Evolutionary conservation across 306 rosid genomes (phyloP).

Genomic region (Vigna trinervia): DNA sequence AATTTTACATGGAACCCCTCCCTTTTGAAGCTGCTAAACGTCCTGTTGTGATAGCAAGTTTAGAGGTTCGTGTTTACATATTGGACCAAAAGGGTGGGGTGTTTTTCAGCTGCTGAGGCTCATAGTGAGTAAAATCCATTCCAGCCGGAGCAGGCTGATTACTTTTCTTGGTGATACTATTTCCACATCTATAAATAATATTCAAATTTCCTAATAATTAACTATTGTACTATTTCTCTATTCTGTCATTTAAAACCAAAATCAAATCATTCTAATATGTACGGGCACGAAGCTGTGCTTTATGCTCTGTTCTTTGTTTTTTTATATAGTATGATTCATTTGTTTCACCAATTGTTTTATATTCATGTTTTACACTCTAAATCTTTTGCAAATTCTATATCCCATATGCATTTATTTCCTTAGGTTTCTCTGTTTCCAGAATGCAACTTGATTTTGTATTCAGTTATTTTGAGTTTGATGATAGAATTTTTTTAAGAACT

Average conservation of each 20-base stretch:
- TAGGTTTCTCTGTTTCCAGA: neutral
- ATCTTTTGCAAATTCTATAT: neutral
- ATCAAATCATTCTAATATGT: conserved; percentile 2
- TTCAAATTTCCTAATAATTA: conserved; percentile 9
- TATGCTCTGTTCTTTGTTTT: neutral
- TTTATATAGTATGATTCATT: conserved; percentile 4
- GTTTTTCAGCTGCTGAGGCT: conserved; percentile 7
- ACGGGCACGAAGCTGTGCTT: neutral
- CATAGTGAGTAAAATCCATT: conserved; percentile 4
- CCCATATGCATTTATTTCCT: neutral
- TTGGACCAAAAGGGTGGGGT: conserved; percentile 14
- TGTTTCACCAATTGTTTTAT: neutral
- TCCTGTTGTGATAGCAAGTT: conserved; percentile 27
- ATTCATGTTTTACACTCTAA: neutral
- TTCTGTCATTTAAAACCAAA: conserved; percentile 1
- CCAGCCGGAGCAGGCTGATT: neutral
- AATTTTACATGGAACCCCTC: conserved; percentile 18
- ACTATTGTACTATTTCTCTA: neutral
- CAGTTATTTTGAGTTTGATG: neutral
- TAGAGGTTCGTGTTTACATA: conserved; percentile 34
- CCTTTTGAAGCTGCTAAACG: conserved; percentile 22
- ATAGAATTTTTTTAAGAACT: neutral
- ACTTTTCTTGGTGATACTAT: conserved; percentile 8
- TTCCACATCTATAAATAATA: neutral
- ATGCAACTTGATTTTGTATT: neutral